Base-by-base conservation (phyloP, 2,329 filamentous ascomycete genomes). In the Pleomassaria siparia region DNA sequence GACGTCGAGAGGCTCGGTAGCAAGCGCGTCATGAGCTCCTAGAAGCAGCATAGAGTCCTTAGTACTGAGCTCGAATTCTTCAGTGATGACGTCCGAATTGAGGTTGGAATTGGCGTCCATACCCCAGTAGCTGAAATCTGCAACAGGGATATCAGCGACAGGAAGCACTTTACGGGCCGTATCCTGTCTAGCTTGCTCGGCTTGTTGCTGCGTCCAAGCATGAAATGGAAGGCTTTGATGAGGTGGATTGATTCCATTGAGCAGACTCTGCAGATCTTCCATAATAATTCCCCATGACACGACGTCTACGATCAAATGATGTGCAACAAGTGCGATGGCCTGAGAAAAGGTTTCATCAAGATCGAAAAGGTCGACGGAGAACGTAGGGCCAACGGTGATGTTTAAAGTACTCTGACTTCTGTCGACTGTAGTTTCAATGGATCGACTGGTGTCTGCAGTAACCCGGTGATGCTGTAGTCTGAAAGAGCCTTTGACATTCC, bases 341-440 rank as follows among this genome's bases (percentile, higher is more conserved):
- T 53, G 73, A 44, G 43, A 70, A 47, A 63, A 58, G 13, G 59
- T 55, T 1, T 64, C 64, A 29, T 70, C 51, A 2, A 72, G 48
- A 5, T 69, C 53, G 47, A 77, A 72, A 9, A 77, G 50, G 43
- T 77, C 73, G 3, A 73, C 63, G 0, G 71, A 71, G 25, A 78
- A 58, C 0, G 76, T 54, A 1, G 75, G 71, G 0, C 71, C 71
- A 18, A 54, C 46, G 6, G 56, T 50, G 26, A 72, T 64, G 30
- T 72, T 53, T 6, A 73, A 51, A 2, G 61, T 60, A 0, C 59
- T 53, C 45, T 72, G 65, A 30, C 53, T 66, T 9, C 63, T 47
- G 37, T 67, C 60, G 10, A 72, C 49, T 12, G 63, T 53, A 1
- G 58, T 46, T 12, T 46, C 49, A 11, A 71, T 53, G 11, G 30